These are phyloP conservation scores for Cylindrotheca fusiformis DNA, from an alignment of 108 stramenopile species.

Conservation along the genomic window DNA sequence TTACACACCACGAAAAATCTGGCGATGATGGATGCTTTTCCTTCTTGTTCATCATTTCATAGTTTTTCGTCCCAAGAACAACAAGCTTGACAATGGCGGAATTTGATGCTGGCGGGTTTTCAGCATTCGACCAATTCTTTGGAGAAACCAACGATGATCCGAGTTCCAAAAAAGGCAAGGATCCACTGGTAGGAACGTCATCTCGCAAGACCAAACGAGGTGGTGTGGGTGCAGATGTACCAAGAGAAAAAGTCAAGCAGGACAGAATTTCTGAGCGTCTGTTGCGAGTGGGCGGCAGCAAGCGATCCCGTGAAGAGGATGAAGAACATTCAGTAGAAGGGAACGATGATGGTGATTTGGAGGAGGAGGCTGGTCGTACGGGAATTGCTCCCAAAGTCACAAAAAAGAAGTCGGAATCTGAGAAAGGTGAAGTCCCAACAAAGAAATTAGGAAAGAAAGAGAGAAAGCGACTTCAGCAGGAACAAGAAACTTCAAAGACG, in stretches of 20 bases:
- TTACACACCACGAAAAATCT: too few relatives aligned
- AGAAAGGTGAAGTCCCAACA: slow-evolving; percentile 13
- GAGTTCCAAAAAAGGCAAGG: neutral
- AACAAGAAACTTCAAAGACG: neutral
- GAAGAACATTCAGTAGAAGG: slow-evolving; percentile 25
- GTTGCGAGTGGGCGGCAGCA: slow-evolving; percentile 59
- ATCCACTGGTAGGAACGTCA: neutral
- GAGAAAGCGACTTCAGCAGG: slow-evolving; percentile 25
- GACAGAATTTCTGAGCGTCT: slow-evolving; percentile 28
- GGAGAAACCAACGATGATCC: slow-evolving; percentile 9
- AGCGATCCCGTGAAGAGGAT: slow-evolving; percentile 45
- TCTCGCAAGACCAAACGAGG: slow-evolving; percentile 7
- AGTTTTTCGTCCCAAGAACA: too few relatives aligned
- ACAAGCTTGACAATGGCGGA: slow-evolving; percentile 47
- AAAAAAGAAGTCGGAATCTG: slow-evolving; percentile 19
- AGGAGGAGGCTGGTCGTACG: slow-evolving; percentile 68
- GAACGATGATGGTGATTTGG: slow-evolving; percentile 37
- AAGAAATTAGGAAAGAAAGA: slow-evolving; percentile 71
- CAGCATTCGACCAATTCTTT: slow-evolving; percentile 51
- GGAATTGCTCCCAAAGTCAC: slow-evolving; percentile 25
- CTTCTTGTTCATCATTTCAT: too few relatives aligned
- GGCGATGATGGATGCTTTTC: too few relatives aligned
- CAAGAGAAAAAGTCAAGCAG: neutral
- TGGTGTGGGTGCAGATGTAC: slow-evolving; percentile 46
- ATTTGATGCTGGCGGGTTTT: slow-evolving; percentile 42